Base-by-base conservation (phyloP, 2,329 filamentous ascomycete species). In the Rhynchosporium secalis region DNA sequence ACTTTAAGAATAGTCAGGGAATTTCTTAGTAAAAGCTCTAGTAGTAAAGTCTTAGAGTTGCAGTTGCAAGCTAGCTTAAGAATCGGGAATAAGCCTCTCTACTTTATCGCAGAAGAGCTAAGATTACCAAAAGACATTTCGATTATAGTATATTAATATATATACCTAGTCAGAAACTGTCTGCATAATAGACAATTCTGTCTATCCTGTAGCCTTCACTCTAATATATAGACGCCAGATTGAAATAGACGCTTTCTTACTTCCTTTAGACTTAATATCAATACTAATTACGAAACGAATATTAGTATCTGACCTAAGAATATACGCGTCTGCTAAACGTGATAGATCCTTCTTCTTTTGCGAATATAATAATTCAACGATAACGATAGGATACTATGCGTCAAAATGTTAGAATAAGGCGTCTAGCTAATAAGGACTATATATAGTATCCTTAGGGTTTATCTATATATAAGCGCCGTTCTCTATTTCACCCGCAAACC, bases 321-420 rank as follows among this genome's bases (percentile, higher is more conserved):
- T 72, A 62, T 75, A 74, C 62, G 72, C 69, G 41, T 75, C 72
- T 1, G 72, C 74, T 49, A 76, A 64, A 52, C 61, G 26, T 12
- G 60, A 55, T 45, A 75, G 60, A 28, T 68, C 66, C 51, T 70
- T 72, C 49, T 65, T 61, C 58, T 72, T 71, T 68, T 74, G 72
- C 20, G 69, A 68, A 65, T 74, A 72, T 26, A 72, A 70, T 20
- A 75, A 71, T 62, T 76, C 72, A 40, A 75, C 67, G 13, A 76
- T 67, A 10, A 73, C 66, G 15, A 65, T 62, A 3, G 70, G 69
- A 54, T 48, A 70, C 46, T 60, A 56, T 28, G 66, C 64, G 40
- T 67, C 47, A 9, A 46, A 29, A 65, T 73, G 70, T 10, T 61
- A 45, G 61, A 72, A 73, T 1, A 20, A 20, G 20, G 20, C 43